Conservation (phyloP, 208 protist genomes). For the Trypanosoma conorhini region DNA sequence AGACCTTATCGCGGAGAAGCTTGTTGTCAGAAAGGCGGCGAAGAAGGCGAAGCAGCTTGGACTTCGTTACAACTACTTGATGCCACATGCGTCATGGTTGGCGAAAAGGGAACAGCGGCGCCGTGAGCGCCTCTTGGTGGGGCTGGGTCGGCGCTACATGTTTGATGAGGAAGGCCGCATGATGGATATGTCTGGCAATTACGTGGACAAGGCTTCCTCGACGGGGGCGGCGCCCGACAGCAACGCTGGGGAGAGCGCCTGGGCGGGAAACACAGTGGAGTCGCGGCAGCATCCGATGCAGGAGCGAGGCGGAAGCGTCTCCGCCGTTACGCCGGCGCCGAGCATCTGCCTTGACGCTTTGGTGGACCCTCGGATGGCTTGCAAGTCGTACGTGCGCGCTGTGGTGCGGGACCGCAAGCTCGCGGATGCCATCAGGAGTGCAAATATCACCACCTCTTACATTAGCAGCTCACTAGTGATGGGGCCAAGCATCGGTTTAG, state of each 20-base stretch:
- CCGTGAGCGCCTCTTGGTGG: slow-evolving; percentile 63
- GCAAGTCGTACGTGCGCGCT: slow-evolving; percentile 44
- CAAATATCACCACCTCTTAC: slow-evolving; percentile 79
- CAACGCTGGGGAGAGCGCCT: background rate
- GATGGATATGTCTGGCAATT: slow-evolving; percentile 47
- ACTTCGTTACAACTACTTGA: slow-evolving; percentile 84
- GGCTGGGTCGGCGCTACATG: slow-evolving; percentile 67
- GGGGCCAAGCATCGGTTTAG: slow-evolving; percentile 35
- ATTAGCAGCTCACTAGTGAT: slow-evolving; percentile 61
- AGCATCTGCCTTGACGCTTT: slow-evolving; percentile 32
- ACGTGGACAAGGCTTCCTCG: slow-evolving; percentile 31
- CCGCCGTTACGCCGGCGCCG: background rate
- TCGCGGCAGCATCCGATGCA: background rate
- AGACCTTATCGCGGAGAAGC: slow-evolving; percentile 84
- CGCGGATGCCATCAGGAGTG: slow-evolving; percentile 62
- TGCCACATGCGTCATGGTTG: slow-evolving; percentile 87
- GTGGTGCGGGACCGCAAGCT: slow-evolving; percentile 58
- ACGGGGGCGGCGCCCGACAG: background rate
- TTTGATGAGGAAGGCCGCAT: slow-evolving; percentile 62
- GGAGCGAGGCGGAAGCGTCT: background rate
- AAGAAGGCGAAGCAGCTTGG: slow-evolving; percentile 82
- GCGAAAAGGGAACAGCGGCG: slow-evolving; percentile 67
- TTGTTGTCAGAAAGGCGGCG: slow-evolving; percentile 74
- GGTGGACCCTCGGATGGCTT: slow-evolving; percentile 43
- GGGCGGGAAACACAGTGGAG: background rate